Evolutionary conservation across 1,284 basidiomycete genomes (phyloP).

Genomic region (Pseudozyma thailandica): DNA sequence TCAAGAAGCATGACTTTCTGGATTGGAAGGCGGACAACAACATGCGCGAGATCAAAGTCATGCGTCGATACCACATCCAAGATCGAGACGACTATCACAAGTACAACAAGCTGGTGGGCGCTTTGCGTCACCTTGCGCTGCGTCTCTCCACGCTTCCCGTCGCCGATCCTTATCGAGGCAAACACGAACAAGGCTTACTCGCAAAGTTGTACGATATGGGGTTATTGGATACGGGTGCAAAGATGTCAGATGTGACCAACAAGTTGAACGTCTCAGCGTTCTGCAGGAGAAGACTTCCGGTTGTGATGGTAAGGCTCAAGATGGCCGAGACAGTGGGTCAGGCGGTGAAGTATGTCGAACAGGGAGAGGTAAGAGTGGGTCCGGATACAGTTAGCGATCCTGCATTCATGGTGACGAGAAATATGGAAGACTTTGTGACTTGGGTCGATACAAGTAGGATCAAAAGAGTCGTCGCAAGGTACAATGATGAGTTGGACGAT

Average conservation of each 20-base stretch:
- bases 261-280: conserved; percentile 89
- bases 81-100: conserved; percentile 89
- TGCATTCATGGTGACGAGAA: conserved; percentile 89
- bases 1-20: conserved; percentile 69
- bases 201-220: conserved; percentile 98
- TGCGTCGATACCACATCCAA: conserved; percentile 87
- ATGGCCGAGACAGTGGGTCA: conserved; percentile 97
- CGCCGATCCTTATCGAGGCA: conserved; percentile 85
- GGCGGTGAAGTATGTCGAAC: conserved; percentile 97
- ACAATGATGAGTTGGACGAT: conserved; percentile 83
- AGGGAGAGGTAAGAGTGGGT: conserved; percentile 96
- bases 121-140: conserved; percentile 85
- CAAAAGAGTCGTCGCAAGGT: conserved; percentile 92
- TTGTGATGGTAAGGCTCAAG: conserved; percentile 89
- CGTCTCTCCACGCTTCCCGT: conserved; percentile 87
- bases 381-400: conserved; percentile 96
- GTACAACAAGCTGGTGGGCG: conserved; percentile 95
- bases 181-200: conserved; percentile 86
- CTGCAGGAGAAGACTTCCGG: conserved; percentile 88
- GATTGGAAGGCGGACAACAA: conserved; percentile 98
- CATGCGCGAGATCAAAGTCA: conserved; percentile 90
- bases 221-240: conserved; percentile 76
- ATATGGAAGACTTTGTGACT: conserved; percentile 99
- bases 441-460: conserved; percentile 99
- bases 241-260: conserved; percentile 74